A percentile compares a stretch with the other conserved stretches of the same genome.
These are phyloP conservation scores for Lanmaoa rubissima DNA, from an alignment of 768 basidiomycete genomes.

Conservation along the genomic window DNA sequence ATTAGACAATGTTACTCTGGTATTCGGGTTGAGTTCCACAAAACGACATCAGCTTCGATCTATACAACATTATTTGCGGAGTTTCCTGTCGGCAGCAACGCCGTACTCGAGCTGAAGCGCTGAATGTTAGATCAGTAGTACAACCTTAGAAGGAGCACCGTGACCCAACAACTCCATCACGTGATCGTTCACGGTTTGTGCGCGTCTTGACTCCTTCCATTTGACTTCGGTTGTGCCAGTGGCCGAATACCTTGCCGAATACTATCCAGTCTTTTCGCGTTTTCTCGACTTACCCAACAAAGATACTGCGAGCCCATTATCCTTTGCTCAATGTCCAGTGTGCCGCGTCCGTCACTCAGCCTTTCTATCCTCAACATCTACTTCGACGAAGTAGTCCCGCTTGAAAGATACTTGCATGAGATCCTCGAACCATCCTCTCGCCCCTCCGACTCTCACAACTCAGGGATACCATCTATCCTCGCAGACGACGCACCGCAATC, in stretches of 20 bases:
- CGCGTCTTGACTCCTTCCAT: no score
- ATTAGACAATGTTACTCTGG: no score
- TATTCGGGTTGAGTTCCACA: neutral
- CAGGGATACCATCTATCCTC: conserved; percentile 2
- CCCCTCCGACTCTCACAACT: conserved; percentile 10
- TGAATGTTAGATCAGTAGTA: no score
- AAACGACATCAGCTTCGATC: neutral
- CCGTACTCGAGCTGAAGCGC: no score
- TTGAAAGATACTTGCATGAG: conserved; percentile 40
- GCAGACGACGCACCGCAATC: conserved; percentile 22
- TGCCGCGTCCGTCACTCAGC: conserved; percentile 16
- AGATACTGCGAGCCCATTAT: neutral
- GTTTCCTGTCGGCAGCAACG: no score
- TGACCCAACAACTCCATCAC: no score
- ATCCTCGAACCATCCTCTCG: conserved; percentile 29
- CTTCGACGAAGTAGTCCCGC: conserved; percentile 39
- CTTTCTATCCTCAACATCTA: conserved; percentile 42
- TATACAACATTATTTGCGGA: neutral
- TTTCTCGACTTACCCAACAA: neutral
- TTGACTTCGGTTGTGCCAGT: no score
- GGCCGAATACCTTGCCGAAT: no score
- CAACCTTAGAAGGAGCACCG: no score
- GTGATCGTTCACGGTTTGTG: no score
- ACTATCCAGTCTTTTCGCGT: neutral
- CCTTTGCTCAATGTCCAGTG: neutral